Evolutionary conservation across 2,329 filamentous ascomycete genomes (phyloP).

Genomic region (Dendrostoma leiphaemia): DNA sequence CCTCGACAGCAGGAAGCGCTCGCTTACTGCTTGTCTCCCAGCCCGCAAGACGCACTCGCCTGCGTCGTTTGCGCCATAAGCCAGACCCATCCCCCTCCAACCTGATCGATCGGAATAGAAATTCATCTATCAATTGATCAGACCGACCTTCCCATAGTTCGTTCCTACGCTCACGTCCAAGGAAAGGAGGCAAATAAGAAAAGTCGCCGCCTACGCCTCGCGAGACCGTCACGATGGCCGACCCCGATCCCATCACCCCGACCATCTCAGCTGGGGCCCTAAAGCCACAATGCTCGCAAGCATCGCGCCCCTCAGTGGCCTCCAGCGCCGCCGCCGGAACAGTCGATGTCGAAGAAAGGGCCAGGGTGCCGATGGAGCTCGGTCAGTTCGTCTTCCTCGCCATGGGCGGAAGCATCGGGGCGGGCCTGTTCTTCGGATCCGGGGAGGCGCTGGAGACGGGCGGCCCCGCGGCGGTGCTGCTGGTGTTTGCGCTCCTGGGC

Average conservation of each 20-base stretch:
- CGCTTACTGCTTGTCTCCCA: no score
- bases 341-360: no score
- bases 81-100: no score
- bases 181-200: background rate
- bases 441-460: constrained; percentile 29
- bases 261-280: background rate
- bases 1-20: no score
- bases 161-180: background rate
- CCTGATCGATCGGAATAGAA: no score
- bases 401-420: constrained; percentile 34
- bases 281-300: background rate
- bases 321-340: background rate
- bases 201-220: background rate
- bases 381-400: constrained; percentile 36
- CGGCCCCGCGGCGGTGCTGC: constrained; percentile 29
- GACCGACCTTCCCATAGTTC: no score
- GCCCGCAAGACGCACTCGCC: no score
- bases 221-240: background rate
- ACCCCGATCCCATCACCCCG: background rate
- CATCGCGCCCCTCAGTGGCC: background rate
- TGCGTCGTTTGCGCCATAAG: no score
- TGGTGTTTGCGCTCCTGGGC: constrained; percentile 32
- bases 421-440: constrained; percentile 34
- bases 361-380: constrained; percentile 25
- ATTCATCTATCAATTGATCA: no score